Evolutionary conservation across 140 eudicot genomes (phyloP).

Genomic region (Anethum foeniculum): DNA sequence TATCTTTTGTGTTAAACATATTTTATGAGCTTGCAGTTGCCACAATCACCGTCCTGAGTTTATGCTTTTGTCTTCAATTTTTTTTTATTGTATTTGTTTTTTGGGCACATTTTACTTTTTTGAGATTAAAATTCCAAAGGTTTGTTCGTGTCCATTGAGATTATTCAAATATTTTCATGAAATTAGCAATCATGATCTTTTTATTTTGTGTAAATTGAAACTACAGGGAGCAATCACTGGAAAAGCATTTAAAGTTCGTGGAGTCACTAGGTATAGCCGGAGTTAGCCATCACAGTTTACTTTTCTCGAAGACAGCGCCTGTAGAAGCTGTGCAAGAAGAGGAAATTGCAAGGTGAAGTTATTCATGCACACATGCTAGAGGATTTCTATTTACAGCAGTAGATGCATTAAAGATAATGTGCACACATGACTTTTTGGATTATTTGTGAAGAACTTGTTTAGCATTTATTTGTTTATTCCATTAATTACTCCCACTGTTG

Average conservation of each 20-base stretch:
- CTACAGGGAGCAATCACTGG: constrained; percentile 62
- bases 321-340: constrained; percentile 38
- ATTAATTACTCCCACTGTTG: background rate
- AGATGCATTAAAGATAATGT: background rate
- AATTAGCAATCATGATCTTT: background rate
- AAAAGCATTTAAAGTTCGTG: constrained; percentile 58
- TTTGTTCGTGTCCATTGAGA: background rate
- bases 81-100: background rate
- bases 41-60: background rate
- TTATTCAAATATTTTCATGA: background rate
- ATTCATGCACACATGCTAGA: background rate
- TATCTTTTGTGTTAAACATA: background rate
- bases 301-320: constrained; percentile 87
- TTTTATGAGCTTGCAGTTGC: background rate
- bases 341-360: constrained; percentile 44
- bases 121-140: background rate
- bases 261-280: constrained; percentile 90
- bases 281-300: constrained; percentile 89
- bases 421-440: background rate
- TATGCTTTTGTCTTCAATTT: background rate
- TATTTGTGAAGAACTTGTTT: background rate
- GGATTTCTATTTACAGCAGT: background rate
- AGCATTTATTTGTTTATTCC: background rate
- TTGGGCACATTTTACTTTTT: background rate
- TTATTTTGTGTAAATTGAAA: background rate